Evolutionary conservation across 768 basidiomycete species (phyloP), one percentile per base, ranked within the genome.

Genomic region (Pleurotus tuber-regium): DNA sequence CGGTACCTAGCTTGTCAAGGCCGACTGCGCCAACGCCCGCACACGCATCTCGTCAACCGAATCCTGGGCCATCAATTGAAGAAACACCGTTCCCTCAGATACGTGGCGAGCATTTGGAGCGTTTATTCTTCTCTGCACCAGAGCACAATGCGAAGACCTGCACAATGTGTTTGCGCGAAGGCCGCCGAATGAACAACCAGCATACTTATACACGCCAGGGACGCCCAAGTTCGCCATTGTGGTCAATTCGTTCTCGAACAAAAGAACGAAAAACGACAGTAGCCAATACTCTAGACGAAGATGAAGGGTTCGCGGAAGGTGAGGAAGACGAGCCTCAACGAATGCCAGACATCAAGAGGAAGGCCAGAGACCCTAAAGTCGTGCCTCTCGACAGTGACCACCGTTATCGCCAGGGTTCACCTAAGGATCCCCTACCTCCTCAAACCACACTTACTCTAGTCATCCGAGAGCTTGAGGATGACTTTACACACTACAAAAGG

Each of bases 401-500:
- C 55, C 59, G 38, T 58, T 66, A 43, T 70, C 70, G 64, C 63
- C 59, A 14, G 52, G 58, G 24, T 58, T 54, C 36, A 72, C 68
- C 5, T 38, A 67, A 61, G 55, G 65, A 70, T 35, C 75, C 73
- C 43, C 59, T 90, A 5, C 94, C 92, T 1, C 89, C 92, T 19
- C 95, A 98, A 67, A 94, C 93, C 1, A 82, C 96, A 10, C 78
- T 97, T 3, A 78, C 84, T 24, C 75, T 89, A 3, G 92, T 97
- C 9, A 71, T 98, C 25, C 66, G 87, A 54, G 92, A 96, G 67
- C 74, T 99, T 6, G 96, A 98, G 64, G 93, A 93, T 54, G 96
- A 99, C 63, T 98, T 98, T 62, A 82, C 82, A 29, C 92, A 93
- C 69, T 96, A 95, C 66, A 97, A 92, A 70, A 84, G 87, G 97